Base-by-base conservation (phyloP, 495 filamentous ascomycete genomes). In the Tetracladium setigerum region DNA sequence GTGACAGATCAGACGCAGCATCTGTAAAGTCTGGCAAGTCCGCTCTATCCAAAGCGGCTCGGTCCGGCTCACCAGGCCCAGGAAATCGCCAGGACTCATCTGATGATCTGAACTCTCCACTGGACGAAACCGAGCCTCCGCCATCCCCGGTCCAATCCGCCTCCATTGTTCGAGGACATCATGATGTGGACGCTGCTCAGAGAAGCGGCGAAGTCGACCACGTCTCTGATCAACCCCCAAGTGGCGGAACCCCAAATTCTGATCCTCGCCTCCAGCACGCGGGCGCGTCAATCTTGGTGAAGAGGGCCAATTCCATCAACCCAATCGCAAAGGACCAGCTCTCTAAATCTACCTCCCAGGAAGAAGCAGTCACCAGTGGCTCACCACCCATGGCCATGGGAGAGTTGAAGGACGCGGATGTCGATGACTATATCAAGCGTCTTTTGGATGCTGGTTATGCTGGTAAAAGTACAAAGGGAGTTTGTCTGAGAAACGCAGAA, bases 351-450 rank as follows among this genome's bases (percentile, higher is more conserved):
- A 46, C 53, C 24, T 43, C 49, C 8, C 22, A 56, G 8, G 63
- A 67, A 33, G 63, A 62, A 19, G 55, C 27, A 12, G 53, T 22
- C 11, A 34, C 46, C 7, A 24, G 60, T 11, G 56, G 61, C 35
- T 70, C 63, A 10, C 51, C 64, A 7, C 50, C 67, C 15, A 74
- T 90, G 61, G 78, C 79, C 15, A 84, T 78, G 68, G 72, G 84
- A 38, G 86, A 89, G 22, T 73, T 95, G 60, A 95, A 95, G 67
- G 79, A 86, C 30, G 86, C 89, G 46, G 91, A 97, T 66, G 70
- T 99, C 38, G 92, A 99, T 59, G 92, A 97, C 60, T 96, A 95
- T 78, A 99, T 99, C 58, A 84, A 84, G 51, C 83, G 92, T 31
- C 81, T 99, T 15, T 72, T 97, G 31, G 92, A 97, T 66, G 92